Conservation (phyloP, 2,329 filamentous ascomycete genomes). For the Botrytis elliptica region DNA sequence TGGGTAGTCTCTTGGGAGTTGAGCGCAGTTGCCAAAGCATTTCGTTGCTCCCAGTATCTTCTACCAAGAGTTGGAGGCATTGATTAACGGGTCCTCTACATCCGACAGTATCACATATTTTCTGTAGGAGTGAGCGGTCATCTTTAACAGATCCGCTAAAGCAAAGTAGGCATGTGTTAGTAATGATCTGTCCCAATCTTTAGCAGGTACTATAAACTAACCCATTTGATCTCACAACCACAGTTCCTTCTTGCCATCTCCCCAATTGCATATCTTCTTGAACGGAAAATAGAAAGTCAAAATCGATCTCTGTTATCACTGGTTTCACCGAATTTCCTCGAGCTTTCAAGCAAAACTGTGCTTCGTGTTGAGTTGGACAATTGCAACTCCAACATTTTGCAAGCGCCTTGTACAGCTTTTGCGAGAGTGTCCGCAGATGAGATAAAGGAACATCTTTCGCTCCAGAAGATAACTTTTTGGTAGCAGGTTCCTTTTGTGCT, state of each 20-base stretch:
- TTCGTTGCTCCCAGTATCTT: not conserved
- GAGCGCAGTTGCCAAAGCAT: constrained; percentile 13
- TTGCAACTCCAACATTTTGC: constrained; percentile 2
- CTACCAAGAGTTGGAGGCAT: constrained; percentile 9
- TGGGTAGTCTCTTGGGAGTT: constrained; percentile 5
- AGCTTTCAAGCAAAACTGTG: constrained; percentile 9
- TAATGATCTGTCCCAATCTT: not conserved
- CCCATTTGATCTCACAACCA: not conserved
- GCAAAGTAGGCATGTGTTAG: not conserved
- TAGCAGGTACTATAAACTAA: not conserved
- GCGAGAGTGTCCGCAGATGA: not conserved
- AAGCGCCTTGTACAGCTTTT: constrained; percentile 2
- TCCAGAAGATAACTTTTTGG: not conserved
- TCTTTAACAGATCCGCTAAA: not conserved
- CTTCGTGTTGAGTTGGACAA: constrained; percentile 5
- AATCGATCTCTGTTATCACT: not conserved
- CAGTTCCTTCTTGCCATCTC: constrained; percentile 13
- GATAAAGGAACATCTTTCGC: not conserved
- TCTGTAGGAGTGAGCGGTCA: not conserved
- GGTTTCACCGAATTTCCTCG: not conserved
- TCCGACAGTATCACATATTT: not conserved
- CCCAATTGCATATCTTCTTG: constrained; percentile 1
- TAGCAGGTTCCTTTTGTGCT: not conserved
- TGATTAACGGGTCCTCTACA: not conserved
- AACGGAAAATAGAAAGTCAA: constrained; percentile 7